phyloP scores from a whole-genome alignment of 345 rosid species.

The Corchorus capsularis region DNA sequence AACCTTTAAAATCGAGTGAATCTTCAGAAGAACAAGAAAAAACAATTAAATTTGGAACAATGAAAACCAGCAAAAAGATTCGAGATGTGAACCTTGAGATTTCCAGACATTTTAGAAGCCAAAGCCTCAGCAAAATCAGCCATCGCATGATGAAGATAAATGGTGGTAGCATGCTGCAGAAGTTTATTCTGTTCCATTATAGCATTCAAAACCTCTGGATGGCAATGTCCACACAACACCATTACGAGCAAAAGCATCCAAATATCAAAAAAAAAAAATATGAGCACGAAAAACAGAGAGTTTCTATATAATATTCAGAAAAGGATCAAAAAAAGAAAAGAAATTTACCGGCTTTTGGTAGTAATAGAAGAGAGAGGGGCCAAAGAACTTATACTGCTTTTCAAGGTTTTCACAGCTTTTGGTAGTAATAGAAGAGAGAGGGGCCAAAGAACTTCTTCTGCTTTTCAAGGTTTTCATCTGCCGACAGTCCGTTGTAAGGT shows the following conservation, averaged over 20 bases:
- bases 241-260: slow-evolving; percentile 92
- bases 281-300: background rate
- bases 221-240: slow-evolving; percentile 95
- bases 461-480: slow-evolving; percentile 68
- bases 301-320: background rate
- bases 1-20: background rate
- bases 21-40: background rate
- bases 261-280: slow-evolving; percentile 36
- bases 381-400: slow-evolving; percentile 81
- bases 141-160: slow-evolving; percentile 80
- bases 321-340: background rate
- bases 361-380: slow-evolving; percentile 84
- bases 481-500: slow-evolving; percentile 72
- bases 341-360: slow-evolving; percentile 83
- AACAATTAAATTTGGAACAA: background rate
- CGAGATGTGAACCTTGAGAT: slow-evolving; percentile 59
- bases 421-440: slow-evolving; percentile 83
- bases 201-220: slow-evolving; percentile 75
- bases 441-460: slow-evolving; percentile 86
- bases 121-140: slow-evolving; percentile 91
- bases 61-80: background rate
- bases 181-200: slow-evolving; percentile 76
- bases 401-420: slow-evolving; percentile 70
- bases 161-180: slow-evolving; percentile 89
- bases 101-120: slow-evolving; percentile 90